A percentile compares a stretch with the other conserved stretches of the same genome.
phyloP scores from a whole-genome alignment of 1,284 basidiomycete genomes.

The Marasmius fiardii region DNA sequence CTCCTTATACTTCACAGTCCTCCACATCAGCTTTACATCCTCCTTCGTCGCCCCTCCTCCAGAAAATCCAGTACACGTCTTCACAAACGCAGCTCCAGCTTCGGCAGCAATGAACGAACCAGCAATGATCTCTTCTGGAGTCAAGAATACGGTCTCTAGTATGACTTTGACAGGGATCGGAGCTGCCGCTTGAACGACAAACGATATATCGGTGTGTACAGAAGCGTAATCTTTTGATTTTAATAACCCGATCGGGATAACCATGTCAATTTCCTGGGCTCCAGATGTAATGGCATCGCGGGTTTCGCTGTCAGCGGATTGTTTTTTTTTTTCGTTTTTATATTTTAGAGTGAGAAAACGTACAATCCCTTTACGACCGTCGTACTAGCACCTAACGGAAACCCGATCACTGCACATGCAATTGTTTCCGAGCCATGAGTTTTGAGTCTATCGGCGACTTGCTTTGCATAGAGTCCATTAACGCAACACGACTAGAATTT shows the following conservation, averaged over 20 bases:
- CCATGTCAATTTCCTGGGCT: constrained; percentile 46
- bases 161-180: constrained; percentile 42
- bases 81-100: constrained; percentile 45
- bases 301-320: constrained; percentile 43
- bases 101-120: constrained; percentile 41
- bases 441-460: constrained; percentile 33
- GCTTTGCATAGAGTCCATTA: constrained; percentile 38
- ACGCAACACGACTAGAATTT: constrained; percentile 43
- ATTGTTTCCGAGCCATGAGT: constrained; percentile 31
- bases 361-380: constrained; percentile 40
- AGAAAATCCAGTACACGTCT: constrained; percentile 46
- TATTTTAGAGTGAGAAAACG: constrained; percentile 2
- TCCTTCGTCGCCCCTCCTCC: constrained; percentile 38
- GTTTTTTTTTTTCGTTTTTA: too few species aligned
- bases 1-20: constrained; percentile 32
- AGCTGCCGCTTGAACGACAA: constrained; percentile 31
- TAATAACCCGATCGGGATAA: constrained; percentile 42
- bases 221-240: constrained; percentile 33
- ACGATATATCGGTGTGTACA: constrained; percentile 35
- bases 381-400: constrained; percentile 42
- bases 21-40: constrained; percentile 41
- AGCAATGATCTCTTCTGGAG: constrained; percentile 39
- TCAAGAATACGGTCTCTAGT: constrained; percentile 42
- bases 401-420: constrained; percentile 44
- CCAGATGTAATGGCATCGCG: constrained; percentile 39